Evolutionary conservation across 169 alveolate genomes (phyloP).

Genomic region (Plasmodium malariae): DNA sequence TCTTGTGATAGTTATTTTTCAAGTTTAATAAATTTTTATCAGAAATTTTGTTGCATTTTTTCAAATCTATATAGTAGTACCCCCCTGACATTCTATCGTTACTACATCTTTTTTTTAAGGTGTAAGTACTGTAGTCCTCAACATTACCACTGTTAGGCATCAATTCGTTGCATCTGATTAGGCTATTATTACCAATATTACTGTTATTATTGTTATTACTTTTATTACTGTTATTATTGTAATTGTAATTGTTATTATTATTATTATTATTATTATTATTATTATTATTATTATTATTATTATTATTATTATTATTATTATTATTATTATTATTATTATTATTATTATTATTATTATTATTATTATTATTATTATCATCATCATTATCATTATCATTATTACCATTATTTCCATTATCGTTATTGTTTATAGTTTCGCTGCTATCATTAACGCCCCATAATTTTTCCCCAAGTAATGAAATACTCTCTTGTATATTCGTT

Average conservation of each 20-base stretch:
- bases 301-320: neutral
- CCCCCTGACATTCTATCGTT: too few relatives aligned
- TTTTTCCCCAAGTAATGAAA: constrained; percentile 10
- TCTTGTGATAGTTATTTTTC: neutral
- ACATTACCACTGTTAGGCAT: too few relatives aligned
- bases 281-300: too few relatives aligned
- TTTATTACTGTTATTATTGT: too few relatives aligned
- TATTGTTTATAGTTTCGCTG: constrained; percentile 27
- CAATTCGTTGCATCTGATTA: too few relatives aligned
- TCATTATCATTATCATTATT: neutral
- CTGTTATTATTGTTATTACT: too few relatives aligned
- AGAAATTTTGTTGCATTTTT: neutral
- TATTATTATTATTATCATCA: neutral
- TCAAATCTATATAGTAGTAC: too few relatives aligned
- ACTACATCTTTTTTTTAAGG: too few relatives aligned
- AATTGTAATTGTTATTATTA: too few relatives aligned
- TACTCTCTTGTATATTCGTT: constrained; percentile 50
- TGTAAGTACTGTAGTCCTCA: too few relatives aligned
- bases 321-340: neutral
- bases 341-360: neutral
- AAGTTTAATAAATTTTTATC: neutral
- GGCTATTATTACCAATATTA: too few relatives aligned
- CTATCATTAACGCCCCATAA: constrained; percentile 11
- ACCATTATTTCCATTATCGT: neutral
- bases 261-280: too few relatives aligned